These are phyloP conservation scores for Termitomyces sp. DNA, from an alignment of 768 basidiomycete genomes.

Conservation along the genomic window DNA sequence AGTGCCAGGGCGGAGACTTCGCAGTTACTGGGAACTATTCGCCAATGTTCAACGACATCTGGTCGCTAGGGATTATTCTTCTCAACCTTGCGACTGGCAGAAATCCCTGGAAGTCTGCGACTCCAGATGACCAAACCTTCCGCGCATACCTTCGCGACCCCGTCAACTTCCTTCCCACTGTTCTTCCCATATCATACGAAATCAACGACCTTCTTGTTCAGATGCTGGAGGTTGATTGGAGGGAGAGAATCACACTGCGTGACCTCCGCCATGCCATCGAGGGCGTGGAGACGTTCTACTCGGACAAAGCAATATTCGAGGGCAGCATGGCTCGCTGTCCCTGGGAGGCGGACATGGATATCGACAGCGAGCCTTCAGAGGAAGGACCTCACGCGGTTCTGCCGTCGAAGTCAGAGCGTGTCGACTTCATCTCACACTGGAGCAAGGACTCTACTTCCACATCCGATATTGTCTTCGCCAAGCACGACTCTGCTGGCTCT, in stretches of 20 bases:
- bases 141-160: slow-evolving; percentile 82
- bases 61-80: slow-evolving; percentile 95
- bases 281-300: slow-evolving; percentile 64
- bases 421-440: slow-evolving; percentile 49
- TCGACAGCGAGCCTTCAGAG: slow-evolving; percentile 55
- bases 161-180: slow-evolving; percentile 71
- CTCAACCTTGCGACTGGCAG: slow-evolving; percentile 93
- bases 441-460: slow-evolving; percentile 51
- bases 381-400: slow-evolving; percentile 36
- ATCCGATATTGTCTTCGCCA: slow-evolving; percentile 45
- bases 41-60: slow-evolving; percentile 89
- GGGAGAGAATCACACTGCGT: slow-evolving; percentile 44
- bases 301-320: slow-evolving; percentile 73
- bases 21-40: slow-evolving; percentile 72
- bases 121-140: slow-evolving; percentile 82
- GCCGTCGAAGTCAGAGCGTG: slow-evolving; percentile 31
- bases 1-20: slow-evolving; percentile 82
- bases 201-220: slow-evolving; percentile 72
- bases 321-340: slow-evolving; percentile 78
- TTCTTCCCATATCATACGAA: slow-evolving; percentile 77
- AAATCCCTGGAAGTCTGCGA: slow-evolving; percentile 97
- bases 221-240: slow-evolving; percentile 74
- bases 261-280: slow-evolving; percentile 58
- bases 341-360: slow-evolving; percentile 75
- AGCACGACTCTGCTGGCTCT: slow-evolving; percentile 22